Percentiles rank a stretch among this genome's conserved stretches.
phyloP scores from a whole-genome alignment of 1,284 basidiomycete genomes.

The Trametes hirsuta region DNA sequence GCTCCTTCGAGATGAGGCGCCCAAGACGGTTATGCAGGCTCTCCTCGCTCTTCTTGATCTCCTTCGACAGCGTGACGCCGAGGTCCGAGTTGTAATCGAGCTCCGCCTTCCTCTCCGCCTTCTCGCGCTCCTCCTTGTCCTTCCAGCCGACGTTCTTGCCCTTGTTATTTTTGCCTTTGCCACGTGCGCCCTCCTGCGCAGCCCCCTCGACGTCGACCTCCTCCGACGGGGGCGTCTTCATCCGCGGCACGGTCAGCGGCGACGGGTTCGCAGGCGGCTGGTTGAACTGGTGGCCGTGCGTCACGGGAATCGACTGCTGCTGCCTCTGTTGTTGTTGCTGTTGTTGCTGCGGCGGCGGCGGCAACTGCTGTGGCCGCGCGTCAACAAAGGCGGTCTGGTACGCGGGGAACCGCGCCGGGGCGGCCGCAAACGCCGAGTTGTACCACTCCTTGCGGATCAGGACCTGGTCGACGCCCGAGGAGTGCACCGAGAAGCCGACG shows the following conservation, averaged over 20 bases:
- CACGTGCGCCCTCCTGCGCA: conserved; percentile 57
- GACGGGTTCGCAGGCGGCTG: conserved; percentile 35
- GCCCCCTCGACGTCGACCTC: conserved; percentile 66
- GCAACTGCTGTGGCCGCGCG: conserved; percentile 40
- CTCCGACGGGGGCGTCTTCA: conserved; percentile 72
- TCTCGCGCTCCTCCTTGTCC: conserved; percentile 53
- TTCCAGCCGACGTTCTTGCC: conserved; percentile 66
- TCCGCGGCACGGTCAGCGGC: conserved; percentile 45
- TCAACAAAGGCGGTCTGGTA: conserved; percentile 39
- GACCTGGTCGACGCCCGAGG: conserved; percentile 81
- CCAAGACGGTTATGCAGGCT: conserved; percentile 73
- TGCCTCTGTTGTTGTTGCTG: conserved; percentile 30
- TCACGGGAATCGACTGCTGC: conserved; percentile 36
- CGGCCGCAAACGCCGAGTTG: conserved; percentile 59
- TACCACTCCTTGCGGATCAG: conserved; percentile 83
- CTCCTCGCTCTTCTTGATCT: conserved; percentile 82
- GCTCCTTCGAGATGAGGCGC: conserved; percentile 76
- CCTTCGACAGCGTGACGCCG: conserved; percentile 61
- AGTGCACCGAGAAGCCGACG: conserved; percentile 82
- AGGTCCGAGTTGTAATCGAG: conserved; percentile 55
- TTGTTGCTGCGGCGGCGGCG: conserved; percentile 14
- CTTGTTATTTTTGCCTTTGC: conserved; percentile 58
- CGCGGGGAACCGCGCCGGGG: conserved; percentile 66
- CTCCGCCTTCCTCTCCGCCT: conserved; percentile 46
- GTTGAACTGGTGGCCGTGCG: conserved; percentile 19